Evolutionary conservation across 192 early-diverging fungal species (phyloP), one percentile per base, ranked within the genome.

Genomic region (Coemansia sp.): DNA sequence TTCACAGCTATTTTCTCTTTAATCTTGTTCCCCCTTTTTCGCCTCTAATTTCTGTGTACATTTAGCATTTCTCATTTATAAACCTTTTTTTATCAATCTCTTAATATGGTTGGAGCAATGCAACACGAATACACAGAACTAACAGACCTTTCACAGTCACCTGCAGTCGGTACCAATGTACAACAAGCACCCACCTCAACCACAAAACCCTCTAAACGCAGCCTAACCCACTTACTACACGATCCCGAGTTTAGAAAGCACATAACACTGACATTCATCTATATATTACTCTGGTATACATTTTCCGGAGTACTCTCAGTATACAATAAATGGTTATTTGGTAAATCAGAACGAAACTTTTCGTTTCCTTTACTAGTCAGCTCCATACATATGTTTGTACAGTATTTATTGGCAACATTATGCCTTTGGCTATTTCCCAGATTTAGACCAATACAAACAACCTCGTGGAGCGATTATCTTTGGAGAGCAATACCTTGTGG

Each of bases 281-380:
- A 71, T 36, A 68, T 81, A 0, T 47, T 76, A 38, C 60, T 77
- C 37, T 83, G 81, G 81, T 87, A 85, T 70, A 36, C 43, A 9
- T 81, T 83, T 19, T 84, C 94, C 2, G 83, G 90, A 0, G 53
- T 81, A 7, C 73, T 97, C 22, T 86, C 86, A 2, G 78, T 94
- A 3, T 97, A 93, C 72, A 97, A 97, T 83, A 93, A 89, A 48
- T 97, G 91, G 91, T 78, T 97, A 50, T 94, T 97, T 76, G 87
- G 90, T 23, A 60, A 78, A 24, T 77, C 82, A 0, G 81, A 91
- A 56, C 80, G 89, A 50, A 81, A 91, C 72, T 95, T 94, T 68
- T 77, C 67, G 23, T 95, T 84, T 51, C 94, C 94, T 25, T 76
- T 97, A 5, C 89, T 97, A 71, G 88, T 88, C 26, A 88, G 89